Evolutionary conservation across 805 yeast genomes (phyloP).

Genomic region (Metschnikowia picachoensis): DNA sequence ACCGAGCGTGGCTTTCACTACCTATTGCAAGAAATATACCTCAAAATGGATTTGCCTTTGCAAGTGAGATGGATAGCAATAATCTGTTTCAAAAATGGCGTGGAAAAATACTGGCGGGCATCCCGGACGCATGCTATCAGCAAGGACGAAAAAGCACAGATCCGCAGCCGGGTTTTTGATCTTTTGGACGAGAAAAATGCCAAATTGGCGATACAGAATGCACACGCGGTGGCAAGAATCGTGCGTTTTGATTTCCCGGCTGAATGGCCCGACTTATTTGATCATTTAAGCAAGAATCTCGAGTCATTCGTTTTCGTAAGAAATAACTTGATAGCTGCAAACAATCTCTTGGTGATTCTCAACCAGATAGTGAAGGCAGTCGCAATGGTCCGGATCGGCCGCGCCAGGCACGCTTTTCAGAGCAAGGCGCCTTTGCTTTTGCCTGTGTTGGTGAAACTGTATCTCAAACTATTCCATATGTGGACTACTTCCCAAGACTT

Average conservation of each 20-base stretch:
- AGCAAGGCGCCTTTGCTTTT: conserved; percentile 61
- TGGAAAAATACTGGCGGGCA: conserved; percentile 81
- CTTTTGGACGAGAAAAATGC: conserved; percentile 65
- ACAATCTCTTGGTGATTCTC: conserved; percentile 60
- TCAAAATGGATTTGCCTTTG: conserved; percentile 53
- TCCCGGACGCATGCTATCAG: conserved; percentile 49
- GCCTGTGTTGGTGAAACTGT: conserved; percentile 56
- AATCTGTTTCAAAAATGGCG: conserved; percentile 83
- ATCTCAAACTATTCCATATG: conserved; percentile 53
- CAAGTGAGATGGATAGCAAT: conserved; percentile 83
- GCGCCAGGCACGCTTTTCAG: conserved; percentile 75
- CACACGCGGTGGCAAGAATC: conserved; percentile 75
- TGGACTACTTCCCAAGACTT: conserved; percentile 56
- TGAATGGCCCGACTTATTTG: conserved; percentile 82
- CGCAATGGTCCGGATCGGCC: conserved; percentile 76
- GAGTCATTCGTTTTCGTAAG: conserved; percentile 37
- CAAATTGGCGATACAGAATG: conserved; percentile 77
- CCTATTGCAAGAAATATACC: conserved; percentile 53
- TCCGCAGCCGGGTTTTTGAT: conserved; percentile 55
- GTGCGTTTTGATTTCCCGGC: conserved; percentile 81
- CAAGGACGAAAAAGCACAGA: conserved; percentile 66
- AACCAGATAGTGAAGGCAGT: conserved; percentile 77
- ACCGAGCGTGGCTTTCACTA: conserved; percentile 54
- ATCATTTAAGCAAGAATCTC: conserved; percentile 48
- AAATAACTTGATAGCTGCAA: conserved; percentile 49